Evolutionary conservation across 371 early-diverging fungal species (phyloP).

Genomic region (Saksenaea oblongispora): DNA sequence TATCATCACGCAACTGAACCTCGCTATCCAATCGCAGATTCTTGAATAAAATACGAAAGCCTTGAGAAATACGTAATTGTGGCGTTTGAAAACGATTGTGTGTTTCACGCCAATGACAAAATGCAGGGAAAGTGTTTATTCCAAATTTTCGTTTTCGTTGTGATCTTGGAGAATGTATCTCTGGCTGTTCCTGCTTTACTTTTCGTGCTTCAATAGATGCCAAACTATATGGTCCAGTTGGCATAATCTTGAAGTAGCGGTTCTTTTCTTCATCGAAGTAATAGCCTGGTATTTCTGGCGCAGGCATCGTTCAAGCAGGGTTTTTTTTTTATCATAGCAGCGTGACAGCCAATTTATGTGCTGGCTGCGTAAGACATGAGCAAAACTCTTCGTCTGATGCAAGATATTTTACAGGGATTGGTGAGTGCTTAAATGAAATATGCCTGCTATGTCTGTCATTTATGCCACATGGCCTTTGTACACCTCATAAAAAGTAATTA

Average conservation of each 20-base stretch:
- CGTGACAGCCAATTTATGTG: no score
- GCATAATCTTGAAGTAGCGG: slow-evolving; percentile 52
- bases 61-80: background rate
- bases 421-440: no score
- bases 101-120: background rate
- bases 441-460: no score
- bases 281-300: slow-evolving; percentile 55
- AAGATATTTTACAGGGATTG: no score
- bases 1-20: background rate
- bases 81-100: background rate
- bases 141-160: background rate
- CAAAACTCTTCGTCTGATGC: no score
- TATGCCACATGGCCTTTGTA: no score
- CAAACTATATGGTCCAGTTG: slow-evolving; percentile 27
- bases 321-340: background rate
- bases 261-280: slow-evolving; percentile 54
- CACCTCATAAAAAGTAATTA: no score
- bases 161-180: no score
- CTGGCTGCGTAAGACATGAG: no score
- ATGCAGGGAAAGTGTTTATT: background rate
- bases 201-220: slow-evolving; percentile 8
- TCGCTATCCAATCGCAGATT: background rate
- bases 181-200: slow-evolving; percentile 5
- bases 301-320: background rate
- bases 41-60: background rate